phyloP scores from a whole-genome alignment of 106 monocot species.

The Gastrodia elata region DNA sequence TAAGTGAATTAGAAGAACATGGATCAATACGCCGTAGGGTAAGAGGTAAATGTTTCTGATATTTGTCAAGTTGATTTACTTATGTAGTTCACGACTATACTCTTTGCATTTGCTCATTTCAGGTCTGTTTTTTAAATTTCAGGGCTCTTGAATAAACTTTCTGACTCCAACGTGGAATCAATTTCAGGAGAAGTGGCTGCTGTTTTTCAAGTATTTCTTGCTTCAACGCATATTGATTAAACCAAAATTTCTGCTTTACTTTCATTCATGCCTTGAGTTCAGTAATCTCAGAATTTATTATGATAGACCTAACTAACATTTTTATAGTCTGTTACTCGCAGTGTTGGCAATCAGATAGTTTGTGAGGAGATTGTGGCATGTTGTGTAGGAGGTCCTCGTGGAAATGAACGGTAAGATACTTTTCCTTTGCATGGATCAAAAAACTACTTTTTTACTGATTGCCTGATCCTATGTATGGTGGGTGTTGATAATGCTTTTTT shows the following conservation, averaged over 20 bases:
- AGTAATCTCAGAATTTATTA: not conserved
- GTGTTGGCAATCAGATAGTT: slow-evolving; percentile 60
- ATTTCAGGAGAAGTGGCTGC: slow-evolving; percentile 60
- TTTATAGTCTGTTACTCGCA: slow-evolving; percentile 71
- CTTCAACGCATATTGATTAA: not conserved
- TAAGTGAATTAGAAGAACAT: slow-evolving; percentile 62
- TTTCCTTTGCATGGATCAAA: not conserved
- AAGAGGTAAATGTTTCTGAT: slow-evolving; percentile 38
- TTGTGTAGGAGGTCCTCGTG: slow-evolving; percentile 52
- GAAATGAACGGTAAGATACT: slow-evolving; percentile 73
- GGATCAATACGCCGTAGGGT: slow-evolving; percentile 54
- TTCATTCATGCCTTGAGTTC: not conserved
- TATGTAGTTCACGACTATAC: not conserved
- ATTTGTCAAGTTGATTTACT: not conserved
- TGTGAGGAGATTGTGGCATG: slow-evolving; percentile 59
- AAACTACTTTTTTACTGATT: not conserved
- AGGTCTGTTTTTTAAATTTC: not conserved
- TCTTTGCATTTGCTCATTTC: not conserved
- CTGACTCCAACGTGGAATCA: slow-evolving; percentile 72
- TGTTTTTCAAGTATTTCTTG: slow-evolving; percentile 50
- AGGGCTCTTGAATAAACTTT: slow-evolving; percentile 72
- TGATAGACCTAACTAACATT: not conserved
- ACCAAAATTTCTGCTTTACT: not conserved
- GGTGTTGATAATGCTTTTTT: not conserved
- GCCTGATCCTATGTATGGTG: not conserved